Evolutionary conservation across 1,284 basidiomycete genomes (phyloP).

Genomic region (Ganoderma boninense): DNA sequence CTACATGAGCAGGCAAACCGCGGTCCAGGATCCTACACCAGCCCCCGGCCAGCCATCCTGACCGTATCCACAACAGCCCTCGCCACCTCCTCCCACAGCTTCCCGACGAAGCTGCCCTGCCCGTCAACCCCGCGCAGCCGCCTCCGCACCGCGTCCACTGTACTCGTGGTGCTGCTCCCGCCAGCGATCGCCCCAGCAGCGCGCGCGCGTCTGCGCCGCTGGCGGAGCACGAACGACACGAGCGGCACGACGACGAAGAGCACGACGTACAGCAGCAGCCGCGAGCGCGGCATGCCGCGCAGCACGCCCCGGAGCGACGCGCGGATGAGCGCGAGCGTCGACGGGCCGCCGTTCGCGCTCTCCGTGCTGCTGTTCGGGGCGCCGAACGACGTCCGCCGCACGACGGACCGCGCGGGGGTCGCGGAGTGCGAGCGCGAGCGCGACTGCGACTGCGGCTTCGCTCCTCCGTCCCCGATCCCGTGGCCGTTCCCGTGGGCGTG

Average conservation of each 20-base stretch:
- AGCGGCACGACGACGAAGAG: slow-evolving; percentile 70
- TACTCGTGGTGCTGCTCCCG: slow-evolving; percentile 41
- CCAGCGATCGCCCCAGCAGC: background rate
- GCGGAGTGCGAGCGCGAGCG: slow-evolving; percentile 25
- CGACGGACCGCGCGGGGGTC: slow-evolving; percentile 17
- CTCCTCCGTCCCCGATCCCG: slow-evolving; percentile 12
- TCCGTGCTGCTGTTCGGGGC: slow-evolving; percentile 18
- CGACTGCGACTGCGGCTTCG: too few relatives aligned
- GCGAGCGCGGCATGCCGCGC: slow-evolving; percentile 40
- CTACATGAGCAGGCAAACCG: background rate
- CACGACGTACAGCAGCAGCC: slow-evolving; percentile 56
- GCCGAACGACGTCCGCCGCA: slow-evolving; percentile 29
- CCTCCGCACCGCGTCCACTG: slow-evolving; percentile 66
- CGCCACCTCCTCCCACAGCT: slow-evolving; percentile 62
- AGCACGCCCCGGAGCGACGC: slow-evolving; percentile 34
- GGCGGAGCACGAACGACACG: slow-evolving; percentile 62
- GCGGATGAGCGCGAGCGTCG: slow-evolving; percentile 39
- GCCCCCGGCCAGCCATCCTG: slow-evolving; percentile 77
- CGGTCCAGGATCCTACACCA: slow-evolving; percentile 63
- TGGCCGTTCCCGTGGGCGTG: too few relatives aligned
- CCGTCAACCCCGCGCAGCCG: slow-evolving; percentile 55
- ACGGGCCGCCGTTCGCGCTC: slow-evolving; percentile 27
- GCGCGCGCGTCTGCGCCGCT: slow-evolving; percentile 49
- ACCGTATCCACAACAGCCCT: slow-evolving; percentile 71
- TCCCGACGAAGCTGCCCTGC: slow-evolving; percentile 47